phyloP scores from a whole-genome alignment of 108 stramenopile genomes.

The Epipyxis sp. region DNA sequence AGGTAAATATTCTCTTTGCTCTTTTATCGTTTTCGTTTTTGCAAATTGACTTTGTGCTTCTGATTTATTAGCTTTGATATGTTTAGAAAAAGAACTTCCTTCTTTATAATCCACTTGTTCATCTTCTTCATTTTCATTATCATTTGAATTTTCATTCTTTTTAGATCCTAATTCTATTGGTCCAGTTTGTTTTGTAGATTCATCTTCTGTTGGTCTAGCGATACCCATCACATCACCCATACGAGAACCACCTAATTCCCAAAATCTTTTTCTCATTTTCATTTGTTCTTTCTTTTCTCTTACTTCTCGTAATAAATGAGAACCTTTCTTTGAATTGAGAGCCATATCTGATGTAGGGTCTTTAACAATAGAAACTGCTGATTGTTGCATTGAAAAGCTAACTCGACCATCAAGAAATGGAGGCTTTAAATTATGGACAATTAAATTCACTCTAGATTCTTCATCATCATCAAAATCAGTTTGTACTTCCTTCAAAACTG shows the following conservation, averaged over 20 bases:
- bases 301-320: conserved; percentile 63
- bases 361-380: conserved; percentile 61
- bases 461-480: conserved; percentile 66
- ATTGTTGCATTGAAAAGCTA: conserved; percentile 70
- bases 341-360: conserved; percentile 75
- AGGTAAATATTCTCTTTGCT: conserved; percentile 89
- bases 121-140: conserved; percentile 33
- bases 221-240: conserved; percentile 89
- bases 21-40: conserved; percentile 75
- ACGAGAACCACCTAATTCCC: conserved; percentile 92
- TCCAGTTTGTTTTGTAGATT: neutral
- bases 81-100: conserved; percentile 73
- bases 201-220: conserved; percentile 25
- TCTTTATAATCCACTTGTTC: conserved; percentile 76
- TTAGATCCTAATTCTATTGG: neutral
- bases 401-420: conserved; percentile 85
- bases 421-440: conserved; percentile 92
- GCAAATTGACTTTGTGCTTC: conserved; percentile 72
- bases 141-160: neutral
- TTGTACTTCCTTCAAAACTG: conserved; percentile 63
- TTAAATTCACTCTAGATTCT: conserved; percentile 64
- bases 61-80: conserved; percentile 62
- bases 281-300: conserved; percentile 79
- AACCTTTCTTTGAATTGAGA: conserved; percentile 80
- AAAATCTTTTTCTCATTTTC: conserved; percentile 91